Evolutionary conservation across 2,329 filamentous ascomycete genomes (phyloP).

Genomic region (Penicillium sp.): DNA sequence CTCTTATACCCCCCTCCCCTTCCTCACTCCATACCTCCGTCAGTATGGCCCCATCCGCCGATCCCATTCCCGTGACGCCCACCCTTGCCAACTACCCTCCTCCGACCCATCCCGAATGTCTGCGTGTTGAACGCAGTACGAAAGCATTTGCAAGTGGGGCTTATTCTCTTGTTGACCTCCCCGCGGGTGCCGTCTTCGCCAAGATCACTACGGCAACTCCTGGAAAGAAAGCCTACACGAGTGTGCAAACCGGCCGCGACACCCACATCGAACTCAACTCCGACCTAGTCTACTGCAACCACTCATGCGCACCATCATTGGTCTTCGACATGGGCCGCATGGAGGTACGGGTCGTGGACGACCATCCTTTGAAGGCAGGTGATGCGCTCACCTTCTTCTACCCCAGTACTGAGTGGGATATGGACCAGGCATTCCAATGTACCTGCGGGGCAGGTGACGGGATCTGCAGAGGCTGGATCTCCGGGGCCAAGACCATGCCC

Average conservation of each 20-base stretch:
- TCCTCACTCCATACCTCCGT: neutral
- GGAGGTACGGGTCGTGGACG: slow-evolving; percentile 42
- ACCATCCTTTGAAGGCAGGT: slow-evolving; percentile 41
- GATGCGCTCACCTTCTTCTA: slow-evolving; percentile 52
- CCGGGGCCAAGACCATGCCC: slow-evolving; percentile 42
- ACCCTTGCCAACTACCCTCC: slow-evolving; percentile 10
- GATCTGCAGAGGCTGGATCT: slow-evolving; percentile 41
- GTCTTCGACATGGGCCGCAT: slow-evolving; percentile 54
- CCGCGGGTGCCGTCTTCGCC: slow-evolving; percentile 51
- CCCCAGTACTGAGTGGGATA: slow-evolving; percentile 52
- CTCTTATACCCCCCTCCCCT: neutral
- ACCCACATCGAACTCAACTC: slow-evolving; percentile 58
- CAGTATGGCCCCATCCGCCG: slow-evolving; percentile 25
- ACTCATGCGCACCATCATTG: slow-evolving; percentile 54
- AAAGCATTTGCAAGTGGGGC: slow-evolving; percentile 43
- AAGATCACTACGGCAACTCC: slow-evolving; percentile 50
- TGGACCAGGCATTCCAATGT: slow-evolving; percentile 49
- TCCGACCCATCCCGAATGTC: slow-evolving; percentile 31
- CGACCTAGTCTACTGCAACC: slow-evolving; percentile 59
- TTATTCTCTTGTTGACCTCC: slow-evolving; percentile 51
- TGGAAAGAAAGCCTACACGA: slow-evolving; percentile 50
- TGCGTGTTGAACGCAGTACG: slow-evolving; percentile 33
- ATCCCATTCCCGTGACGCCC: slow-evolving; percentile 16
- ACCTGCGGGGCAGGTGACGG: slow-evolving; percentile 39
- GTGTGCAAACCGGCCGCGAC: slow-evolving; percentile 51